Evolutionary conservation across 352 stramenopile genomes (phyloP).

Genomic region (Phytophthora idaei): DNA sequence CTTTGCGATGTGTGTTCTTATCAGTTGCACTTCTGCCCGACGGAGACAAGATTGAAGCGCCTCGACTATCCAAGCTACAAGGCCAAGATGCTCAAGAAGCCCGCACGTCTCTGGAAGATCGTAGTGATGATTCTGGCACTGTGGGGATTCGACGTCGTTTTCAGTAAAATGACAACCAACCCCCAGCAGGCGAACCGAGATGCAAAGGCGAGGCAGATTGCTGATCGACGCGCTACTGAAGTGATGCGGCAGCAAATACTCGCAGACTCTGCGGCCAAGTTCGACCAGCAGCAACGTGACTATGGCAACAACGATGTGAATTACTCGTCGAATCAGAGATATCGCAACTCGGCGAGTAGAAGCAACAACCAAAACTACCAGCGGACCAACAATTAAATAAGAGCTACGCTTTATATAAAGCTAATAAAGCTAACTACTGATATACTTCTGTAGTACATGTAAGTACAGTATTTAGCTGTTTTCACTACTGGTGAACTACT

Average conservation of each 20-base stretch:
- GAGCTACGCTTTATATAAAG: too few species aligned
- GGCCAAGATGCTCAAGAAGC: neutral
- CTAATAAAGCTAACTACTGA: too few species aligned
- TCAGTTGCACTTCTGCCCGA: too few species aligned
- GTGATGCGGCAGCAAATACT: slow-evolving; percentile 3
- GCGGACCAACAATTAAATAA: neutral
- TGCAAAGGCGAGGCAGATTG: slow-evolving; percentile 9
- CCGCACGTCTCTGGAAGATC: neutral
- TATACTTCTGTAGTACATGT: too few species aligned
- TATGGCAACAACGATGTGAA: slow-evolving; percentile 5
- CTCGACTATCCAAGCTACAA: neutral
- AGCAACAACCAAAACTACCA: neutral
- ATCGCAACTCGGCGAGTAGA: neutral
- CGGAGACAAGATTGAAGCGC: neutral
- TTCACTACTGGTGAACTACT: too few species aligned
- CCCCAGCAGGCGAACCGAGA: neutral
- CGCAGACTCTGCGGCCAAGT: slow-evolving; percentile 6
- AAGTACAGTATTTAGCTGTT: too few species aligned
- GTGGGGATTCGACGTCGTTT: neutral
- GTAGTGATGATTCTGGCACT: neutral
- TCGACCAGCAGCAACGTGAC: slow-evolving; percentile 2
- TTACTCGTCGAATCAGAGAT: slow-evolving; percentile 11
- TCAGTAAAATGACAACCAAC: neutral
- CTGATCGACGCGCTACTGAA: slow-evolving; percentile 12
- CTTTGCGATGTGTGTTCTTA: too few species aligned